Percentiles rank a stretch among this genome's conserved stretches.
phyloP scores from a whole-genome alignment of 225 moss, liverwort and hornwort species.

The Anthoceros angustus region DNA sequence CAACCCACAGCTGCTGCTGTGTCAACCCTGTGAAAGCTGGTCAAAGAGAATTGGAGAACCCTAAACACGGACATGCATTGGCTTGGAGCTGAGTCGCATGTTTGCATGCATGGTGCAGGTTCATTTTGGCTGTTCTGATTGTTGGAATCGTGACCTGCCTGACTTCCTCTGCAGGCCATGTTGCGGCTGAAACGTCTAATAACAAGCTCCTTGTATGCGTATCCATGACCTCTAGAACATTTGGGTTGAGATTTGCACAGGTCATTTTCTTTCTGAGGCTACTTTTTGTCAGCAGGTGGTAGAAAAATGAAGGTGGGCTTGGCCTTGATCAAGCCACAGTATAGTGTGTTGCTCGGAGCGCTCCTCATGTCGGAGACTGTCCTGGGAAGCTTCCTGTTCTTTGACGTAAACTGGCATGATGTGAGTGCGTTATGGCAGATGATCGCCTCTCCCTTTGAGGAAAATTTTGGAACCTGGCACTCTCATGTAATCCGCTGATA shows the following conservation, averaged over 20 bases:
- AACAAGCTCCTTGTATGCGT: not conserved
- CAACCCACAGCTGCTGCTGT: not conserved
- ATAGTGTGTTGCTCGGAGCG: not conserved
- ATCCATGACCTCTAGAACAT: not conserved
- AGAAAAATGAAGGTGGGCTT: not conserved
- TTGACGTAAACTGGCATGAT: slow-evolving; percentile 1
- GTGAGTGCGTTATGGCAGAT: not conserved
- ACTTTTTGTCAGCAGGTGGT: not conserved
- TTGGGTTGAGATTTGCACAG: not conserved
- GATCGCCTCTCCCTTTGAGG: not conserved
- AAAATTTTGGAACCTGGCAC: not conserved
- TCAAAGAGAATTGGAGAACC: too few relatives aligned
- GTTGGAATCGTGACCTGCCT: not conserved
- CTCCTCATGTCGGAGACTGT: not conserved
- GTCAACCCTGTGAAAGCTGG: not conserved
- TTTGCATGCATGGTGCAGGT: not conserved
- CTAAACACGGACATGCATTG: too few relatives aligned
- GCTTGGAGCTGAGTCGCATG: too few relatives aligned
- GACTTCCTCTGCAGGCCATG: slow-evolving; percentile 1
- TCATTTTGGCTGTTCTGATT: not conserved
- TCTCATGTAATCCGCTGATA: not conserved
- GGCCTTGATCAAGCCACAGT: not conserved
- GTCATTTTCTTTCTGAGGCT: not conserved
- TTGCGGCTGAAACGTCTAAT: not conserved
- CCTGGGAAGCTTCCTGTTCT: not conserved